phyloP scores from a whole-genome alignment of 306 rosid species.

The Corylus americana region DNA sequence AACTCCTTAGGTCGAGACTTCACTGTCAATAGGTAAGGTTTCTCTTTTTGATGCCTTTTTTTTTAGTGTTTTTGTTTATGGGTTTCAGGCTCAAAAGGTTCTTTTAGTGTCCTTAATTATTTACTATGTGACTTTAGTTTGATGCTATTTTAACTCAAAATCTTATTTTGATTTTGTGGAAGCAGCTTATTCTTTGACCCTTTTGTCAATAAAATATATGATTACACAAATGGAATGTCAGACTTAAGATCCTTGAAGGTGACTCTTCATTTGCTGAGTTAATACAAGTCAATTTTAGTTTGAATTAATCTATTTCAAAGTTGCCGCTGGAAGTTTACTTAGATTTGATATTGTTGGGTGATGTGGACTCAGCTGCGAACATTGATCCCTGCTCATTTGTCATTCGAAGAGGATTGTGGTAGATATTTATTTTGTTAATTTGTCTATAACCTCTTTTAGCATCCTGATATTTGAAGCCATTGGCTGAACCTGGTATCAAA shows the following conservation, averaged over 20 bases:
- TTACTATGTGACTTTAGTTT: neutral
- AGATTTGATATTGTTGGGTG: conserved; percentile 25
- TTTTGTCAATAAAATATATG: conserved; percentile 41
- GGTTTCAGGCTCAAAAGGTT: neutral
- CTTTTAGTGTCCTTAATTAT: neutral
- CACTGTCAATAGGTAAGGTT: conserved; percentile 71
- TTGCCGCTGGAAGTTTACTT: conserved; percentile 4
- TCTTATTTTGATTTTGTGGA: conserved; percentile 36
- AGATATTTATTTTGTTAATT: conserved; percentile 40
- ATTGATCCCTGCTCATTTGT: conserved; percentile 65
- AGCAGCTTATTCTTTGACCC: conserved; percentile 96
- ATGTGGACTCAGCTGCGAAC: conserved; percentile 45
- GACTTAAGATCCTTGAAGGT: conserved; percentile 54
- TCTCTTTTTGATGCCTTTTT: neutral
- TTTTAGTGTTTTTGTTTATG: neutral
- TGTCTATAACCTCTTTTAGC: conserved; percentile 17
- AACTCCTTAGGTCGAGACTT: conserved; percentile 75
- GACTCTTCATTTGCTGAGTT: conserved; percentile 14
- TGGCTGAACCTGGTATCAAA: conserved; percentile 27
- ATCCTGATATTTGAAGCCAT: conserved; percentile 25
- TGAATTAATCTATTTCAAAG: neutral
- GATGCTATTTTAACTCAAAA: conserved; percentile 25
- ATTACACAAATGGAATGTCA: conserved; percentile 46
- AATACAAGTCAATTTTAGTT: neutral
- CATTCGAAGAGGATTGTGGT: conserved; percentile 91